Evolutionary conservation across 139 green algal genomes (phyloP).

Genomic region (Tetraselmis striata): DNA sequence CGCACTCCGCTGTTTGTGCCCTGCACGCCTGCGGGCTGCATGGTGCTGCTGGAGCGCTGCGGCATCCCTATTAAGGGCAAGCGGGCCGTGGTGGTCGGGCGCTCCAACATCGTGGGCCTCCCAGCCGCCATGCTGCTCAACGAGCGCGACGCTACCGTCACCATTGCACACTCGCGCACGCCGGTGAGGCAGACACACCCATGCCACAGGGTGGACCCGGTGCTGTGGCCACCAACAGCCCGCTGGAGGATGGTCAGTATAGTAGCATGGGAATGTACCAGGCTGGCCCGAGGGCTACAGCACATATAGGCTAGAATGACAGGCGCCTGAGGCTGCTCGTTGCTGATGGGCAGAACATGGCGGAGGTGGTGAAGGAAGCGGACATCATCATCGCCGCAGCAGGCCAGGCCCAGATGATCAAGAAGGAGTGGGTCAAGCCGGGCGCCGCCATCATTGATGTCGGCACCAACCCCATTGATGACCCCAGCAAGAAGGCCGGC

Average conservation of each 20-base stretch:
- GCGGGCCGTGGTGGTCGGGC: conserved; percentile 79
- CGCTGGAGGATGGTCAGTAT: too few species aligned
- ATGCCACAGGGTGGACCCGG: too few species aligned
- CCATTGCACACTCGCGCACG: conserved; percentile 73
- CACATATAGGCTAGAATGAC: too few species aligned
- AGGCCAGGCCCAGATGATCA: conserved; percentile 80
- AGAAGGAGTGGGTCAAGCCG: conserved; percentile 19
- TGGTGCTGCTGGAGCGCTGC: conserved; percentile 51
- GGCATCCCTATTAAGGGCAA: conserved; percentile 41
- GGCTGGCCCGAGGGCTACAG: too few species aligned
- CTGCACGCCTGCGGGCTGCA: conserved; percentile 61
- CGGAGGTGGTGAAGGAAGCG: too few species aligned
- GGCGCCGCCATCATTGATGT: conserved; percentile 8
- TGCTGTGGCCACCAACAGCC: too few species aligned
- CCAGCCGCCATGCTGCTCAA: conserved; percentile 86
- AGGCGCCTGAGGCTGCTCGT: too few species aligned
- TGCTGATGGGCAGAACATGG: too few species aligned
- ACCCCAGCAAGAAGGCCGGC: too few species aligned
- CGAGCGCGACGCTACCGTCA: conserved; percentile 78
- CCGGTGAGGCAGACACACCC: too few species aligned
- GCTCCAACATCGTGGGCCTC: conserved; percentile 93
- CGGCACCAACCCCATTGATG: conserved; percentile 3
- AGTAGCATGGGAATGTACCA: too few species aligned
- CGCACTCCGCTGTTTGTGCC: conserved; percentile 59
- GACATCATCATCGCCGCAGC: conserved; percentile 94